A percentile compares a stretch with the other conserved stretches of the same genome.
These are phyloP conservation scores for Aspergillus egyptiacus DNA, from an alignment of 495 filamentous ascomycete species.

Conservation along the genomic window DNA sequence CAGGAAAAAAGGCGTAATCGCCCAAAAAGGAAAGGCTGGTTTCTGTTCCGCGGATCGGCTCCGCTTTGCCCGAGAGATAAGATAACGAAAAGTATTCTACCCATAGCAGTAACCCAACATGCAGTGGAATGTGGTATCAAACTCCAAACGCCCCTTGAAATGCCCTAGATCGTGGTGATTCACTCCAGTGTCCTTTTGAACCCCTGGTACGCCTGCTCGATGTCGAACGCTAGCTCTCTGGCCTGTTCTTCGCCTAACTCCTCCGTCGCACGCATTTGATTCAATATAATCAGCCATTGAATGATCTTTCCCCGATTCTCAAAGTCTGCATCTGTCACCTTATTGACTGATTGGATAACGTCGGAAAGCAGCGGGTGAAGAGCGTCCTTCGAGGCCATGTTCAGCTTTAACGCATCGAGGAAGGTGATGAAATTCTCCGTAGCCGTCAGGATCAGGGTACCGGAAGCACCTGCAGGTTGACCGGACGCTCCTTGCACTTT, in stretches of 20 bases:
- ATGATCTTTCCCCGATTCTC: constrained; percentile 94
- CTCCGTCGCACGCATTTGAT: constrained; percentile 94
- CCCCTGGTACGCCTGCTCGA: constrained; percentile 83
- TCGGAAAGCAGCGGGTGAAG: constrained; percentile 89
- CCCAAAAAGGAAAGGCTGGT: constrained; percentile 38
- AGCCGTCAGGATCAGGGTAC: constrained; percentile 72
- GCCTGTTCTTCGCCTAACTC: constrained; percentile 83
- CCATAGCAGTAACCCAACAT: too few relatives aligned
- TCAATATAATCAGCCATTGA: constrained; percentile 93
- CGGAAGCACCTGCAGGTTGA: constrained; percentile 50
- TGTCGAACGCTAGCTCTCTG: constrained; percentile 80
- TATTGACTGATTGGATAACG: constrained; percentile 93
- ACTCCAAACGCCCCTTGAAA: constrained; percentile 12
- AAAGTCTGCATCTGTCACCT: constrained; percentile 89
- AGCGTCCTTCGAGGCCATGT: constrained; percentile 87
- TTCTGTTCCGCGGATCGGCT: constrained; percentile 31
- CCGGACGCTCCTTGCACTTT: constrained; percentile 36
- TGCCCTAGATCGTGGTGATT: not conserved
- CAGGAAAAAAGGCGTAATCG: constrained; percentile 35
- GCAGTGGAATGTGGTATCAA: constrained; percentile 17
- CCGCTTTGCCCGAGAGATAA: constrained; percentile 16
- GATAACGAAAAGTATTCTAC: not conserved
- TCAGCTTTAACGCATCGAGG: constrained; percentile 85
- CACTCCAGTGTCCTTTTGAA: constrained; percentile 69
- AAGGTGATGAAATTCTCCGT: constrained; percentile 99